These are phyloP conservation scores for Hypomontagnella monticulosa DNA, from an alignment of 495 filamentous ascomycete genomes.

Conservation along the genomic window DNA sequence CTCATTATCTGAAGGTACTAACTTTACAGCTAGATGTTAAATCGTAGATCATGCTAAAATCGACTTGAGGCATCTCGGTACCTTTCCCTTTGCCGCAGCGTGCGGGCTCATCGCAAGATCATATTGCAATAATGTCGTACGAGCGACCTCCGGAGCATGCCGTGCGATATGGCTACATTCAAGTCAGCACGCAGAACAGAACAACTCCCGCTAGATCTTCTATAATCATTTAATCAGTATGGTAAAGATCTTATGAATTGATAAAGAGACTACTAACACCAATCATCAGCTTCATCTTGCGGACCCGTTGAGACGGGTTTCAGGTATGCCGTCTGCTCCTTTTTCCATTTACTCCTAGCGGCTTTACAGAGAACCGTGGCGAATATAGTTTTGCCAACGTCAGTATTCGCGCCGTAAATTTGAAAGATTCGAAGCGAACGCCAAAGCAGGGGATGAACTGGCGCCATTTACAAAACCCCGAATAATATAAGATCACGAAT, in stretches of 20 bases:
- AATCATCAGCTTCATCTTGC: constrained; percentile 71
- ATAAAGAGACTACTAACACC: constrained; percentile 51
- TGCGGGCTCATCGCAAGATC: constrained; percentile 77
- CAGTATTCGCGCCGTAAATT: constrained; percentile 81
- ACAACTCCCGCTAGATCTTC: background rate
- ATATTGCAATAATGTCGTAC: constrained; percentile 72
- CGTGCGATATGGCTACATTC: constrained; percentile 64
- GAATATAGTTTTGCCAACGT: constrained; percentile 82
- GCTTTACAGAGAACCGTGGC: constrained; percentile 75
- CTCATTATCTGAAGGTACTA: constrained; percentile 59
- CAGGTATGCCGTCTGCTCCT: constrained; percentile 67
- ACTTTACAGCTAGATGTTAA: constrained; percentile 17
- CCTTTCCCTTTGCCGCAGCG: constrained; percentile 64
- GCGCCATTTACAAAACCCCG: constrained; percentile 29
- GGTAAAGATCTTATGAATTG: background rate
- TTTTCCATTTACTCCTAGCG: constrained; percentile 50
- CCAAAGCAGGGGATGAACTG: constrained; percentile 62
- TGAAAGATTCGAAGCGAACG: constrained; percentile 71
- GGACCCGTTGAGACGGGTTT: constrained; percentile 83
- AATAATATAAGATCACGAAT: background rate
- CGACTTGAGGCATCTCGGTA: constrained; percentile 23
- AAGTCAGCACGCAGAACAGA: constrained; percentile 16
- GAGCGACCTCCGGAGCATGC: constrained; percentile 58
- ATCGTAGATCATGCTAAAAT: background rate
- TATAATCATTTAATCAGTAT: constrained; percentile 22